These are phyloP conservation scores for Mycosphaerelloides madeirae DNA, from an alignment of 2,329 filamentous ascomycete genomes.

Conservation along the genomic window DNA sequence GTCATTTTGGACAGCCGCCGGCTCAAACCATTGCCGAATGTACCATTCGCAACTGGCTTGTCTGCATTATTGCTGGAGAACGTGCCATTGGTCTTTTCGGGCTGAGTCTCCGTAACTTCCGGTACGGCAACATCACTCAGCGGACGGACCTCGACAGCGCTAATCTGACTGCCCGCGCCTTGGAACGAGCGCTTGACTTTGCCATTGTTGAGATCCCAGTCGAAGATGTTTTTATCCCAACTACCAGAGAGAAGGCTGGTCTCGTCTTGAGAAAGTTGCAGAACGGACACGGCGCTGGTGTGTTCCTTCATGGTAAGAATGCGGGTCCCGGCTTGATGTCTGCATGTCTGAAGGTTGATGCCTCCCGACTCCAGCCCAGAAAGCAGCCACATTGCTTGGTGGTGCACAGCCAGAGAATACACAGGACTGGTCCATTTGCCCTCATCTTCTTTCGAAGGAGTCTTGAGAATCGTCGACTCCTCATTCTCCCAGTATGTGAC, in stretches of 20 bases:
- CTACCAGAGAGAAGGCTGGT: constrained; percentile 82
- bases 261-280: constrained; percentile 79
- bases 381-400: constrained; percentile 83
- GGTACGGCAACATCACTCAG: constrained; percentile 71
- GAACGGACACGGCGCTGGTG: constrained; percentile 83
- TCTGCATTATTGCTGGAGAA: constrained; percentile 69
- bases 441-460: constrained; percentile 46
- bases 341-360: constrained; percentile 88
- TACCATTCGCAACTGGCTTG: constrained; percentile 54
- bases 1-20: constrained; percentile 15
- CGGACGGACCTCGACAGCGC: constrained; percentile 79
- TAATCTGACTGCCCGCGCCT: constrained; percentile 76
- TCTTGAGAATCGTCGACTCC: constrained; percentile 51
- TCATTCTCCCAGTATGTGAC: constrained; percentile 99
- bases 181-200: constrained; percentile 70
- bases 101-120: constrained; percentile 61
- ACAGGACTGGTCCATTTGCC: constrained; percentile 64
- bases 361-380: constrained; percentile 85
- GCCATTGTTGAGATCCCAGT: constrained; percentile 93
- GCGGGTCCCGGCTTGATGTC: constrained; percentile 89
- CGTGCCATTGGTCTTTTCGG: constrained; percentile 56
- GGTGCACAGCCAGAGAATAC: constrained; percentile 88
- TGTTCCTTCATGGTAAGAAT: constrained; percentile 78
- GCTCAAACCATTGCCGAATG: constrained; percentile 37
- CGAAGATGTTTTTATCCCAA: constrained; percentile 91